Evolutionary conservation across 129 eudicot species (phyloP), one percentile per base, ranked within the genome.

Genomic region (Solidago caesia): DNA sequence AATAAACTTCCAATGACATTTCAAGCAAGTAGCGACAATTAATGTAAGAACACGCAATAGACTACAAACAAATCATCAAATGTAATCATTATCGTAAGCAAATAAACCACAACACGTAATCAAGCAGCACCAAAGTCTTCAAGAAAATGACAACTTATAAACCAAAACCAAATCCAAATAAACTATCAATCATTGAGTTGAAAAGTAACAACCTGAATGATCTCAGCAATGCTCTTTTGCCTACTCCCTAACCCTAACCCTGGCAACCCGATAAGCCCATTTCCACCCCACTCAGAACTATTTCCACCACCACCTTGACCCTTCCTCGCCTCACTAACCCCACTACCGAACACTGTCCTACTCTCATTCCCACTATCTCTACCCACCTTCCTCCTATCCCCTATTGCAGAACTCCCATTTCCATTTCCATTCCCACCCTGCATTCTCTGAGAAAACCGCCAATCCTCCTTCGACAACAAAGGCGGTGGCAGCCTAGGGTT

Each of bases 401-500:
- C 98, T 77, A 93, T 88, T 14, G 88, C 87, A 6, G 86, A 78
- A 47, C 84, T 76, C 55, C 84, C 82, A 26, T 74, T 65, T 1
- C 86, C 78, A 21, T 83, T 86, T 13, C 70, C 78, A 21, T 83
- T 86, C 15, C 70, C 77, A 2, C 85, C 89, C n/a, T 78, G 78
- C 81, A 85, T 9, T 64, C 94, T 76, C 79, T 94, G 99, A 6
- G 97, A 77, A 77, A 60, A 91, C 77, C 97, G 80, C 96, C 99
- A 89, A 52, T 95, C 99, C 83, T 95, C 99, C 68, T 90, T 91
- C 1, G 97, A 89, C 74, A 89, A 29, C 70, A 91, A 77, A n/a
- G 99, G 99, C 41, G 96, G 97, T 42, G 99, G 99, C 1, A 95
- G 74, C 70, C 99, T 84, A 49, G 99, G 99, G 78, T 95, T 91